Evolutionary conservation across 139 green algal species (phyloP), one percentile per base, ranked within the genome.

Genomic region (Diplosphaera chodatii): DNA sequence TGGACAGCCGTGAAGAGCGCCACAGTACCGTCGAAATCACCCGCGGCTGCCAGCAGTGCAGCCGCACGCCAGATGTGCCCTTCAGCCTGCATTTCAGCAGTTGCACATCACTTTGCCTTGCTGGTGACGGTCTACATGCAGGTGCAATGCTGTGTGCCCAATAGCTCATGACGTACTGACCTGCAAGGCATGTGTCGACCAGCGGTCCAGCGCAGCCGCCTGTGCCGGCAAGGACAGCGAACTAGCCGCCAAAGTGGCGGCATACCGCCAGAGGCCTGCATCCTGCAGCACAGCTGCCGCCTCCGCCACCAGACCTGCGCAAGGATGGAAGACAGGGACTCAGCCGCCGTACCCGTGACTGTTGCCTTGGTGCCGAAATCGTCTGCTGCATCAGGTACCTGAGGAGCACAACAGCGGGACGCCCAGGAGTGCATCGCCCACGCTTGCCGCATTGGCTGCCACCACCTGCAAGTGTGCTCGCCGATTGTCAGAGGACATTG

Each of bases 341-440:
- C n/a, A n/a, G n/a, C n/a, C n/a, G n/a, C n/a, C n/a, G n/a, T n/a
- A n/a, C n/a, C n/a, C n/a, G n/a, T n/a, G n/a, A n/a, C n/a, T n/a
- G n/a, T n/a, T n/a, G n/a, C n/a, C n/a, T n/a, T n/a, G n/a, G n/a
- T n/a, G n/a, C n/a, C n/a, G n/a, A n/a, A n/a, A n/a, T n/a, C n/a
- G n/a, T 59, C 25, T 25, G 16, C 16, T 18, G 16, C 4, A 25
- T 59, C 48, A 25, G 29, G 40, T 55, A 77, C 86, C 88, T 31
- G 84, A 88, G 21, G 90, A 86, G 76, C 82, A 89, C 41, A 93
- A 84, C 41, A 96, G 82, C 21, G 90, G 88, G 34, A 93, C 88
- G 0, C 82, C 86, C 56, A 96, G 82, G 74, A 94, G 81, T 23
- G 74, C 69, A 69, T 96, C 91, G 1, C 90, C 90, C 34, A 90